Conservation (phyloP, 345 rosid species). For the Orychophragmus violaceus region DNA sequence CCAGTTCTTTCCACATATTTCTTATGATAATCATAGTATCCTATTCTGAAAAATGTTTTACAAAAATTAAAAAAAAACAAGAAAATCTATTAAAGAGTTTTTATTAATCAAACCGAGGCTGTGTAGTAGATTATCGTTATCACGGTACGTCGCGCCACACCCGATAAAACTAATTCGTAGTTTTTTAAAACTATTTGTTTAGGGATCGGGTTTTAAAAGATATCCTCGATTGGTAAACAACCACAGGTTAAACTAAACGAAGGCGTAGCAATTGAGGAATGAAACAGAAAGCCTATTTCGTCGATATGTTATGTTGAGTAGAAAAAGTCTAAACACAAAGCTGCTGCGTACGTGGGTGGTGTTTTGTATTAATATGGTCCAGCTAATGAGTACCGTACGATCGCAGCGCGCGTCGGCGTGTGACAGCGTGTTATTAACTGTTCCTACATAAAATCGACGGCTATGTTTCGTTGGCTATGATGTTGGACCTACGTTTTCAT, state of each 20-base stretch:
- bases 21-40: neutral
- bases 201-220: constrained; percentile 9
- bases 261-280: neutral
- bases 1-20: neutral
- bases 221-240: constrained; percentile 8
- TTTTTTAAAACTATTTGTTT: neutral
- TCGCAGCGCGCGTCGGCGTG: constrained; percentile 3
- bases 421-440: constrained; percentile 25
- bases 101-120: neutral
- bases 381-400: constrained; percentile 29
- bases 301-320: constrained; percentile 9
- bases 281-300: constrained; percentile 27
- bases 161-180: neutral
- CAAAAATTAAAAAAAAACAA: neutral
- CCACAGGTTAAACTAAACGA: constrained; percentile 1
- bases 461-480: constrained; percentile 24
- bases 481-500: constrained; percentile 16
- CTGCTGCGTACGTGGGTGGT: constrained; percentile 13
- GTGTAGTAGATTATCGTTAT: neutral
- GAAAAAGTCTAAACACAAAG: neutral
- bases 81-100: neutral
- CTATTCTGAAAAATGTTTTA: neutral
- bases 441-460: constrained; percentile 28
- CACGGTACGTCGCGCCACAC: constrained; percentile 32
- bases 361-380: constrained; percentile 5